Conservation (phyloP, 2,329 filamentous ascomycete genomes). For the Ophiocordyceps camponoti-leonardi region DNA sequence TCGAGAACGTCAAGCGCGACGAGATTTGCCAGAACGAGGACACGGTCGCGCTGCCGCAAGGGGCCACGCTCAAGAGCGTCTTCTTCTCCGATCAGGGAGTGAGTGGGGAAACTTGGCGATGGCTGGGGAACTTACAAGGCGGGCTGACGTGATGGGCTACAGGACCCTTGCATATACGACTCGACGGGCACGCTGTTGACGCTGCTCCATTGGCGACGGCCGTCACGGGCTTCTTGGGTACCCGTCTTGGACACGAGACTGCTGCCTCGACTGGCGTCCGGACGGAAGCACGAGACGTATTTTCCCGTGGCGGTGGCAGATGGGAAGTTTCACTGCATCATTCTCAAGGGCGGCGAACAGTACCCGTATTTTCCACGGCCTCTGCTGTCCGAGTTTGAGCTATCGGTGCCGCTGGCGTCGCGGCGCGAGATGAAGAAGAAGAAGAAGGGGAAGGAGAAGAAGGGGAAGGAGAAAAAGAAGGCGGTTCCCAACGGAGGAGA, state of each 20-base stretch:
- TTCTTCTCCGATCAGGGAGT: constrained; percentile 90
- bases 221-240: constrained; percentile 76
- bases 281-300: constrained; percentile 77
- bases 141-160: background rate
- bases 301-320: constrained; percentile 91
- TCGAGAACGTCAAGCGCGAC: constrained; percentile 86
- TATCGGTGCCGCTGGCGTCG: constrained; percentile 63
- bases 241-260: constrained; percentile 81
- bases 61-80: constrained; percentile 57
- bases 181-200: constrained; percentile 77
- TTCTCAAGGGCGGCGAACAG: constrained; percentile 85
- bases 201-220: constrained; percentile 76
- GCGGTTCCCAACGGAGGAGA: constrained; percentile 12
- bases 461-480: too few species aligned
- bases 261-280: constrained; percentile 64
- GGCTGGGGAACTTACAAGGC: too few species aligned
- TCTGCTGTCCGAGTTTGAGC: constrained; percentile 82
- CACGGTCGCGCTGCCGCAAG: constrained; percentile 65
- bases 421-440: constrained; percentile 13
- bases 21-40: constrained; percentile 93
- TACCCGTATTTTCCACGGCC: constrained; percentile 88
- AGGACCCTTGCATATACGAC: constrained; percentile 95
- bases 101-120: constrained; percentile 14
- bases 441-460: constrained; percentile 15
- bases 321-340: constrained; percentile 93